Conservation (phyloP, 2,329 filamentous ascomycete species). For the Kalaharituber pfeilii region DNA sequence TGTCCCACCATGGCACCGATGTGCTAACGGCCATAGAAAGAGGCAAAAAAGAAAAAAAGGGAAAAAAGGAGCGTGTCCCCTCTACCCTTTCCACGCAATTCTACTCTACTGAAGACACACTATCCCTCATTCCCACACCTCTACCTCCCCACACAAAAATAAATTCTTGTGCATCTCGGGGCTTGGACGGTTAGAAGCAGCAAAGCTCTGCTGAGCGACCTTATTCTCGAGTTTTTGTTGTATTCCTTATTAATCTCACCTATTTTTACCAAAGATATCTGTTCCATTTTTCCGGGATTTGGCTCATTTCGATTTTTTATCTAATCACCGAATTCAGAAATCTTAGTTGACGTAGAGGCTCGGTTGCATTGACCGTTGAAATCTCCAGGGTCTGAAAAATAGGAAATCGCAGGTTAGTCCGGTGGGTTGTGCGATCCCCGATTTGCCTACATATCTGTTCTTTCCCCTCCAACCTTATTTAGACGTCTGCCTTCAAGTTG, state of each 20-base stretch:
- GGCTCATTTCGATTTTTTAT: not conserved
- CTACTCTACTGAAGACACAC: not conserved
- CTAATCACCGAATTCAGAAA: not conserved
- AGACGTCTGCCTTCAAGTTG: not conserved
- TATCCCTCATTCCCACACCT: not conserved
- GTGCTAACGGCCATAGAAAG: too few species aligned
- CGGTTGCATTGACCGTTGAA: constrained; percentile 1
- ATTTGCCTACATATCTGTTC: not conserved
- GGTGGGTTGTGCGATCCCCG: not conserved
- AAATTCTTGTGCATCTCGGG: not conserved
- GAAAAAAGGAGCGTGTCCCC: not conserved
- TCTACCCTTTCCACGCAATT: not conserved
- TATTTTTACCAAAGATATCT: not conserved
- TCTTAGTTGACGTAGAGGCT: not conserved
- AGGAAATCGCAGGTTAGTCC: not conserved
- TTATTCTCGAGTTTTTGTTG: not conserved
- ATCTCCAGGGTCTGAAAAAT: not conserved
- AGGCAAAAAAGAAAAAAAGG: too few species aligned
- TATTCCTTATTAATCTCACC: not conserved
- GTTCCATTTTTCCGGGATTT: not conserved
- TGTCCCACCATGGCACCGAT: too few species aligned
- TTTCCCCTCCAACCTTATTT: not conserved
- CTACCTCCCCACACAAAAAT: not conserved
- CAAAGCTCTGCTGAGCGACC: not conserved
- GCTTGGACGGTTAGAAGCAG: not conserved